Evolutionary conservation across 139 green algal species (phyloP).

Genomic region (Coelastrella sp.): DNA sequence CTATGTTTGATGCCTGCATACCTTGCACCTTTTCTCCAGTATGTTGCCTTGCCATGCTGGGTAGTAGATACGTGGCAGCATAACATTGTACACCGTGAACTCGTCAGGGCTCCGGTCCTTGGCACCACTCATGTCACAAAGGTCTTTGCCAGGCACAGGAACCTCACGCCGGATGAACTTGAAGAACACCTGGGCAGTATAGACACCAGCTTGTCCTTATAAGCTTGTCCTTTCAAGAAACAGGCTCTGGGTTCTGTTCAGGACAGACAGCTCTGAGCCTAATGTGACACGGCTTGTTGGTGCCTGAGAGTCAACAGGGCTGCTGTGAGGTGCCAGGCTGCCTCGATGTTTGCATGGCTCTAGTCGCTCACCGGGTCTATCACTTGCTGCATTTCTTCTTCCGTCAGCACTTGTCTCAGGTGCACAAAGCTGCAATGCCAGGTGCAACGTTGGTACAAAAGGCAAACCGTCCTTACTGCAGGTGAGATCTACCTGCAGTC

Average conservation of each 20-base stretch:
- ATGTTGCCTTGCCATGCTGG: conserved; percentile 68
- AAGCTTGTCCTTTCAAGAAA: no score
- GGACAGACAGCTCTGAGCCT: background rate
- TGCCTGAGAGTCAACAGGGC: no score
- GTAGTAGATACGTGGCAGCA: conserved; percentile 76
- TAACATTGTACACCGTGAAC: conserved; percentile 79
- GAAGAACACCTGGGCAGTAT: conserved; percentile 56
- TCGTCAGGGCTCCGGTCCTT: conserved; percentile 55
- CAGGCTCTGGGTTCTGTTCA: no score
- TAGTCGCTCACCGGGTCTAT: conserved; percentile 55
- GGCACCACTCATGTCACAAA: conserved; percentile 77
- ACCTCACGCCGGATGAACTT: conserved; percentile 66
- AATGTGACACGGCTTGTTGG: background rate
- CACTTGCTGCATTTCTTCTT: conserved; percentile 57
- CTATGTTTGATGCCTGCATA: background rate
- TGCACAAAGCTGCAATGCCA: conserved; percentile 54
- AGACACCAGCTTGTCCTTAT: no score
- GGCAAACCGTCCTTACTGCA: no score
- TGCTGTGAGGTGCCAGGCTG: no score
- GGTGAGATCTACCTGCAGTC: no score
- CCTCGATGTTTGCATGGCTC: background rate
- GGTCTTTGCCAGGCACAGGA: conserved; percentile 67
- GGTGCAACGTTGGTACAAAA: no score
- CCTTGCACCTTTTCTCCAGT: conserved; percentile 69
- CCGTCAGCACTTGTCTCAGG: conserved; percentile 55